Conservation (phyloP, 768 basidiomycete genomes). For the Multifurca ochricompacta region DNA sequence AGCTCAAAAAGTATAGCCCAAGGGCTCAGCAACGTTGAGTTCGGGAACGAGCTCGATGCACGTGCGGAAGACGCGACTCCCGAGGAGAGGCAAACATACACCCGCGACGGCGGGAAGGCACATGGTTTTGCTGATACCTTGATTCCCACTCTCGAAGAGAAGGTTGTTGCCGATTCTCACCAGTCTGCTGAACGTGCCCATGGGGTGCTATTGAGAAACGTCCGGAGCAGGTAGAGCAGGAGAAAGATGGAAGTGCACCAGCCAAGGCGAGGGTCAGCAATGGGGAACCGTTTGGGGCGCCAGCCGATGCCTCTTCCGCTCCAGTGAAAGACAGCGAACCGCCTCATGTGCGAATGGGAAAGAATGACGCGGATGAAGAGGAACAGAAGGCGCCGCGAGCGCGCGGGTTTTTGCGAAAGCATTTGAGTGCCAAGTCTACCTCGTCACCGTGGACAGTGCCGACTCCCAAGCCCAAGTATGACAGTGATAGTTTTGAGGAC, state of each 20-base stretch:
- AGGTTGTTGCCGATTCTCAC: constrained; percentile 40
- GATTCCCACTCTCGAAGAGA: constrained; percentile 67
- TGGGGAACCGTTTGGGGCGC: constrained; percentile 44
- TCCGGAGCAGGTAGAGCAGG: neutral
- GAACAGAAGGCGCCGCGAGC: constrained; percentile 44
- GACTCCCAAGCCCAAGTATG: constrained; percentile 60
- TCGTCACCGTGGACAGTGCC: constrained; percentile 55
- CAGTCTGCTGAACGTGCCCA: constrained; percentile 5
- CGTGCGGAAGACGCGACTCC: constrained; percentile 36
- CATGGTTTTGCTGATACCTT: constrained; percentile 54
- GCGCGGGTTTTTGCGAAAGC: constrained; percentile 46
- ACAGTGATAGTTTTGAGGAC: constrained; percentile 77
- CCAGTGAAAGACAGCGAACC: constrained; percentile 38
- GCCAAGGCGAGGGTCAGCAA: constrained; percentile 34
- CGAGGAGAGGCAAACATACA: constrained; percentile 46
- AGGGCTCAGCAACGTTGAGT: constrained; percentile 36
- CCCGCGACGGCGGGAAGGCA: constrained; percentile 41
- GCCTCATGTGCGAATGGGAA: constrained; percentile 38
- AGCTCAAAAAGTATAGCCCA: constrained; percentile 31
- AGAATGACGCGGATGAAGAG: constrained; percentile 38
- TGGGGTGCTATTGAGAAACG: constrained; percentile 1
- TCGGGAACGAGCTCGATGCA: constrained; percentile 35
- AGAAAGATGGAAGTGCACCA: constrained; percentile 14
- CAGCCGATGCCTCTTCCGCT: constrained; percentile 42
- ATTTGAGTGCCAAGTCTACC: constrained; percentile 43